Evolutionary conservation across 2,329 filamentous ascomycete species (phyloP).

Genomic region (Amauroascus verrucosus): DNA sequence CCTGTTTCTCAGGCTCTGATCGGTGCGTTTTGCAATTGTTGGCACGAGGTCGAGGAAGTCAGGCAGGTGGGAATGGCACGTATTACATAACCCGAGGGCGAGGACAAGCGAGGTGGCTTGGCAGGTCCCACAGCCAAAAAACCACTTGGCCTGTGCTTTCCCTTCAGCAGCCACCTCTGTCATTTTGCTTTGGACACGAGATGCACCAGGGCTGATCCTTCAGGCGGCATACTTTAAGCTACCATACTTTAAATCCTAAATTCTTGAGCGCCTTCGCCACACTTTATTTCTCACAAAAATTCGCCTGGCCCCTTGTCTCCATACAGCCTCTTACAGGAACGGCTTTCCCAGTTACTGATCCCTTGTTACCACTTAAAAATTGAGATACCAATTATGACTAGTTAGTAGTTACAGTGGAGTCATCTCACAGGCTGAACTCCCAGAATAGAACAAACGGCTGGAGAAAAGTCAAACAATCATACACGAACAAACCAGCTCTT

Average conservation of each 20-base stretch:
- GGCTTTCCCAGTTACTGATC: not conserved
- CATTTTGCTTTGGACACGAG: conserved; percentile 4
- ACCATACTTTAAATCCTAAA: conserved; percentile 1
- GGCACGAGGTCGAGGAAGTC: not conserved
- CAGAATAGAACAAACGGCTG: not conserved
- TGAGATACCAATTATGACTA: conserved; percentile 6
- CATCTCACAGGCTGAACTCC: no score
- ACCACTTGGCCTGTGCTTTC: conserved; percentile 9
- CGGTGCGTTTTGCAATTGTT: not conserved
- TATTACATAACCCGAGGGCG: not conserved
- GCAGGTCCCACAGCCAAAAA: conserved; percentile 2
- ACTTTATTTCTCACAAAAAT: not conserved
- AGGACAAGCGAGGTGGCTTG: not conserved
- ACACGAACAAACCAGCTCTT: not conserved
- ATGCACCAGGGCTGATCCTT: not conserved
- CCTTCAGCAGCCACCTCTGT: not conserved
- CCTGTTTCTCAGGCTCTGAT: not conserved
- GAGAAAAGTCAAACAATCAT: not conserved
- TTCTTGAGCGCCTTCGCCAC: not conserved
- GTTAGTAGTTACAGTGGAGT: no score
- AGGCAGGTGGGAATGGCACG: not conserved
- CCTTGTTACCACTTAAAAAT: not conserved
- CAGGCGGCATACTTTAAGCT: conserved; percentile 2
- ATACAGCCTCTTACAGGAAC: not conserved
- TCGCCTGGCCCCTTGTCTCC: not conserved